Conservation (phyloP, 192 early-diverging fungal genomes). For the Paraglomus occultum region DNA sequence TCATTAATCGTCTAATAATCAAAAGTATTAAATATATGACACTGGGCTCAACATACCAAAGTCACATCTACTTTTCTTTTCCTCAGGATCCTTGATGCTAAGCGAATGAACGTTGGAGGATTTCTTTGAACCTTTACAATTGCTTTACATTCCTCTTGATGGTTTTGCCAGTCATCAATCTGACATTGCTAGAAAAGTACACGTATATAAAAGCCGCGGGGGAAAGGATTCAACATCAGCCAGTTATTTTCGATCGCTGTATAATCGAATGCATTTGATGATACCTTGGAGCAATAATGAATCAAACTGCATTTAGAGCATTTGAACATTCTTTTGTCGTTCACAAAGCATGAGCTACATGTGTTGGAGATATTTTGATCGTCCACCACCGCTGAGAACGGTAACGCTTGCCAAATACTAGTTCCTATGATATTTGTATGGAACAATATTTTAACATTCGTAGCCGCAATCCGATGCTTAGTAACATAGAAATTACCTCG, state of each 20-base stretch:
- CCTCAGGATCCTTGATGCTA: conserved; percentile 34
- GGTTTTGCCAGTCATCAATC: conserved; percentile 33
- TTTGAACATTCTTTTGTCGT: not conserved
- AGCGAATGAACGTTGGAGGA: conserved; percentile 37
- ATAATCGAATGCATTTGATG: not conserved
- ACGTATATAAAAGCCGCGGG: too few species aligned
- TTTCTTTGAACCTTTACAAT: conserved; percentile 27
- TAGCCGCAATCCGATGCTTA: not conserved
- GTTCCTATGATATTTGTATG: conserved; percentile 1
- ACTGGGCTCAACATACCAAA: conserved; percentile 10
- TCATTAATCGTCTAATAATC: not conserved
- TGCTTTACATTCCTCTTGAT: conserved; percentile 41
- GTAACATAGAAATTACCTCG: not conserved
- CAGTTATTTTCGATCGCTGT: not conserved
- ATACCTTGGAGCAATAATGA: conserved; percentile 25
- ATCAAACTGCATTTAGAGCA: conserved; percentile 22
- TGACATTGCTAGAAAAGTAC: conserved; percentile 27
- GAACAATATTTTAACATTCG: not conserved
- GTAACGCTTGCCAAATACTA: conserved; percentile 16
- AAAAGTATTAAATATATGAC: not conserved
- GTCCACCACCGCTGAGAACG: conserved; percentile 27
- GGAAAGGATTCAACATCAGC: not conserved
- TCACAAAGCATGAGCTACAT: conserved; percentile 26
- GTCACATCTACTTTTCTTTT: not conserved
- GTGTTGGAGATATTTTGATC: conserved; percentile 14